These are phyloP conservation scores for Halophytophthora polymorphica DNA, from an alignment of 352 stramenopile species.

Conservation along the genomic window DNA sequence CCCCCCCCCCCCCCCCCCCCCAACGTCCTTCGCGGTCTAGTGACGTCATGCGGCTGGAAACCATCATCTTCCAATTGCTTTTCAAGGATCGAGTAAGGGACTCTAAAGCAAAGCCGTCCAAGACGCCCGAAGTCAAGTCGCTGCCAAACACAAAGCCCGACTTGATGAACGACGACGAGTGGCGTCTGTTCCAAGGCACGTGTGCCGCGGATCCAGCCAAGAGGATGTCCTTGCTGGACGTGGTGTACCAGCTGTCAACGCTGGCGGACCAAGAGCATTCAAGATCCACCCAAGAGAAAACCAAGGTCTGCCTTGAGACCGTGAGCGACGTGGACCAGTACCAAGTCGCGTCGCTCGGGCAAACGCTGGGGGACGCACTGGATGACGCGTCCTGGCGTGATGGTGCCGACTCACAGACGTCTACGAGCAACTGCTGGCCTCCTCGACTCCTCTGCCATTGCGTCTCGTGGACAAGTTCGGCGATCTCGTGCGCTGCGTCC, in stretches of 20 bases:
- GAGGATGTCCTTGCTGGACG: constrained; percentile 5
- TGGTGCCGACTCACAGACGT: constrained; percentile 7
- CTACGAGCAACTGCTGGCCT: constrained; percentile 8
- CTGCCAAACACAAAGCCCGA: constrained; percentile 6
- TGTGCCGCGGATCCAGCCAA: constrained; percentile 5
- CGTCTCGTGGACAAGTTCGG: constrained; percentile 12
- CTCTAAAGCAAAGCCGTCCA: background rate
- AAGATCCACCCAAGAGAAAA: background rate
- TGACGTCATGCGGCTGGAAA: too few relatives aligned
- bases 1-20: too few relatives aligned
- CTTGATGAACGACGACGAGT: constrained; percentile 9
- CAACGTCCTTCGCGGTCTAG: too few relatives aligned
- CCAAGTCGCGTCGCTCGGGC: constrained; percentile 13
- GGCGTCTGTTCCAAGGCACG: constrained; percentile 7
- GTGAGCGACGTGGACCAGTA: constrained; percentile 6
- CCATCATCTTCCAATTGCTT: too few relatives aligned
- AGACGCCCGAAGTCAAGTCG: background rate
- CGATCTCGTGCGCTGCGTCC: constrained; percentile 11
- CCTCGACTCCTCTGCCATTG: background rate
- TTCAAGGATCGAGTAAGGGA: too few relatives aligned
- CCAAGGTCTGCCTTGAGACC: too few relatives aligned
- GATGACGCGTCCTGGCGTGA: constrained; percentile 1
- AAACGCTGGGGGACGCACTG: constrained; percentile 17
- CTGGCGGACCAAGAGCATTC: background rate
- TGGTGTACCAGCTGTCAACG: constrained; percentile 1